Evolutionary conservation across 495 filamentous ascomycete genomes (phyloP).

Genomic region (Hypoxylon subgilvum): DNA sequence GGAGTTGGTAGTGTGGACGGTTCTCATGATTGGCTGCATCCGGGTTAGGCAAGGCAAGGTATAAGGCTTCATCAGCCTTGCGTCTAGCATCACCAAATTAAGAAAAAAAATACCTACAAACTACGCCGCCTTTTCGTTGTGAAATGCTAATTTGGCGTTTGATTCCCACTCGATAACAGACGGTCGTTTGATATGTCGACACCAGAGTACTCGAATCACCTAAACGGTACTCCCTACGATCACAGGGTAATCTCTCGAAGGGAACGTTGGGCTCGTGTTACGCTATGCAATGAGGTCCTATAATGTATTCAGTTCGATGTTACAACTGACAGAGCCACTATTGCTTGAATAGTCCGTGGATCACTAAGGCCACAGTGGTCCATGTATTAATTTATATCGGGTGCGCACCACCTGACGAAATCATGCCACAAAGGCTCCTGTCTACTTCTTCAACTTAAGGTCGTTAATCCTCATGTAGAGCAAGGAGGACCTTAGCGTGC

Average conservation of each 20-base stretch:
- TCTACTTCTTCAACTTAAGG: too few species aligned
- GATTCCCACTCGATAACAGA: conserved; percentile 17
- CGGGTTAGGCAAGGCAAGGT: conserved; percentile 60
- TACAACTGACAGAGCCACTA: conserved; percentile 18
- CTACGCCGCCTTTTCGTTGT: conserved; percentile 19
- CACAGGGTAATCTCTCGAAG: conserved; percentile 8
- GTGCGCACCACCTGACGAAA: too few species aligned
- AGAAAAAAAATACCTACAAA: conserved; percentile 43
- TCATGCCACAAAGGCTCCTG: too few species aligned
- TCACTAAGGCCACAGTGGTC: too few species aligned
- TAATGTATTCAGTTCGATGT: conserved; percentile 10
- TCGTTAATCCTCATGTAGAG: too few species aligned
- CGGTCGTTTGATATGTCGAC: conserved; percentile 6
- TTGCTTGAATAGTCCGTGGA: conserved; percentile 2
- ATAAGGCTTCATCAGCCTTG: conserved; percentile 52
- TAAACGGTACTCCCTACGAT: conserved; percentile 3
- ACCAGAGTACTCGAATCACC: conserved; percentile 4
- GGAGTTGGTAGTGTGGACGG: conserved; percentile 62
- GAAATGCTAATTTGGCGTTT: conserved; percentile 24
- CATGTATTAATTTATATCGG: too few species aligned
- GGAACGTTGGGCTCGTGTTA: conserved; percentile 6
- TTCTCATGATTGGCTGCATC: conserved; percentile 61
- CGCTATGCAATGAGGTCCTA: conserved; percentile 6
- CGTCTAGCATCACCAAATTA: conserved; percentile 45
- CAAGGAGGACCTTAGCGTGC: too few species aligned